Conservation (phyloP, 2,329 filamentous ascomycete genomes). For the Pyrenochaeta sp. region DNA sequence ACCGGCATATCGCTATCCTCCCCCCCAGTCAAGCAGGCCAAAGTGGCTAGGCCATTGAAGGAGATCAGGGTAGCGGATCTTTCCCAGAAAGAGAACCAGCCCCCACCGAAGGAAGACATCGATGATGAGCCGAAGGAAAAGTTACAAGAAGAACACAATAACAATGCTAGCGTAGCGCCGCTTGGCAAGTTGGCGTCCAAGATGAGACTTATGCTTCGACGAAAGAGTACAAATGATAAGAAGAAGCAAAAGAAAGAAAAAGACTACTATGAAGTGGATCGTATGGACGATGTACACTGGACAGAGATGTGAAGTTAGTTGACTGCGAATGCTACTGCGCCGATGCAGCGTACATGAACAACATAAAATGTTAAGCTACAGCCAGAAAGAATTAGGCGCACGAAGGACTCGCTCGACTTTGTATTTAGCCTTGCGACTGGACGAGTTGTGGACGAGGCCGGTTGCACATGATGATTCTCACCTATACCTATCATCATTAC, state of each 20-base stretch:
- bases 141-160: slow-evolving; percentile 14
- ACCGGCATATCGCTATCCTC: slow-evolving; percentile 16
- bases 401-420: background rate
- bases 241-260: slow-evolving; percentile 38
- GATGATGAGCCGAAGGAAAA: slow-evolving; percentile 17
- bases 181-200: slow-evolving; percentile 41
- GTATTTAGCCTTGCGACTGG: no score
- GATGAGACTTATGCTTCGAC: slow-evolving; percentile 41
- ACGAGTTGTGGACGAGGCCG: no score
- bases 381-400: background rate
- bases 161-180: slow-evolving; percentile 26
- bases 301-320: slow-evolving; percentile 42
- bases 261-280: slow-evolving; percentile 37
- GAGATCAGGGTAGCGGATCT: slow-evolving; percentile 15
- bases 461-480: no score
- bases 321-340: background rate
- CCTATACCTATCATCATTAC: no score
- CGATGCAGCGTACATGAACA: background rate
- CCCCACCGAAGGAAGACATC: slow-evolving; percentile 21
- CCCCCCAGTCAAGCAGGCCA: slow-evolving; percentile 23
- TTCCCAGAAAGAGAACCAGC: slow-evolving; percentile 24
- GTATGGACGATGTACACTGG: slow-evolving; percentile 47
- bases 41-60: slow-evolving; percentile 6
- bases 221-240: slow-evolving; percentile 33
- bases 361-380: background rate